Conservation (phyloP, 2,329 filamentous ascomycete genomes). For the Botrytis porri region DNA sequence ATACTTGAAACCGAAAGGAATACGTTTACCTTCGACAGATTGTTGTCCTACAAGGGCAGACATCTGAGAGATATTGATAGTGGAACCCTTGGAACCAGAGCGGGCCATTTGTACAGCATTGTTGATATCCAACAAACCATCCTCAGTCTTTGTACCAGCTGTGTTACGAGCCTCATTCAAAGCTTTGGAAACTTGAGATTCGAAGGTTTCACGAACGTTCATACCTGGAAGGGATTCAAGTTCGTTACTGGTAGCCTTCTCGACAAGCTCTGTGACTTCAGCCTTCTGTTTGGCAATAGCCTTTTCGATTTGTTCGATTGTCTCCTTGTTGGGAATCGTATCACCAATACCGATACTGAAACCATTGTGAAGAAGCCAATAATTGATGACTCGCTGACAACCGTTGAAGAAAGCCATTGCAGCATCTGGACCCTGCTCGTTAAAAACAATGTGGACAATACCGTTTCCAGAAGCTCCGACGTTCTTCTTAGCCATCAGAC, state of each 20-base stretch:
- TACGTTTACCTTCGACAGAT: conserved; percentile 96
- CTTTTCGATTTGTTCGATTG: conserved; percentile 79
- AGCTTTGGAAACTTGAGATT: conserved; percentile 92
- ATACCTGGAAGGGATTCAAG: conserved; percentile 95
- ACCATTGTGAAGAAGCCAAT: conserved; percentile 94
- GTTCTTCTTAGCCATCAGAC: conserved; percentile 87
- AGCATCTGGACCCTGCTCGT: conserved; percentile 81
- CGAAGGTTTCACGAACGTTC: conserved; percentile 97
- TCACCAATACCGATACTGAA: conserved; percentile 99
- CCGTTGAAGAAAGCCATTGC: conserved; percentile 96
- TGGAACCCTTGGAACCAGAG: conserved; percentile 96
- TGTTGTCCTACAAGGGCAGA: conserved; percentile 96
- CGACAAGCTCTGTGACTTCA: conserved; percentile 73
- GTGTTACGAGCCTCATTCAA: conserved; percentile 95
- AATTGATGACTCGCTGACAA: conserved; percentile 89
- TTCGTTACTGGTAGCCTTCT: conserved; percentile 75
- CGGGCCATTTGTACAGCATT: conserved; percentile 95
- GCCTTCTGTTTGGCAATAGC: conserved; percentile 80
- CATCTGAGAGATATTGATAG: conserved; percentile 99
- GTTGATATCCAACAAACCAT: conserved; percentile 91
- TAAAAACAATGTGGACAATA: conserved; percentile 94
- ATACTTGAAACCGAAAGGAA: conserved; percentile 99
- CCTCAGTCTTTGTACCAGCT: conserved; percentile 87
- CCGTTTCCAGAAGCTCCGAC: conserved; percentile 87
- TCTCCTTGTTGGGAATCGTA: conserved; percentile 84